These are phyloP conservation scores for Pezicula carpinea DNA, from an alignment of 2,329 filamentous ascomycete genomes.

Conservation along the genomic window DNA sequence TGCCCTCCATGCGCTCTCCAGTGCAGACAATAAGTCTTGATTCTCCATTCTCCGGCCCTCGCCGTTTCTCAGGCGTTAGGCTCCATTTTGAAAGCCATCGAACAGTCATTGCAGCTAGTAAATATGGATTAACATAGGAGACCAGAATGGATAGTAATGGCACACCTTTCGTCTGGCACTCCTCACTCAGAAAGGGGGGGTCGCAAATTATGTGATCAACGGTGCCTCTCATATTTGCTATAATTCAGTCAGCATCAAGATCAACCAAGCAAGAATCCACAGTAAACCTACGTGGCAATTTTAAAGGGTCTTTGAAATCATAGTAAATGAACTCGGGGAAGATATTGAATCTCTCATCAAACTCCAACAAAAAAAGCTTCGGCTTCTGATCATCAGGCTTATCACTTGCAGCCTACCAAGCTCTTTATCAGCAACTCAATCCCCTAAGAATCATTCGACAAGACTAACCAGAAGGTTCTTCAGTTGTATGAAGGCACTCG, in stretches of 20 bases:
- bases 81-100: conserved; percentile 60
- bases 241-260: not conserved
- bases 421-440: conserved; percentile 22
- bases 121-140: not conserved
- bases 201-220: conserved; percentile 71
- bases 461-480: conserved; percentile 70
- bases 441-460: too few relatives aligned
- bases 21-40: conserved; percentile 62
- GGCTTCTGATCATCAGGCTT: conserved; percentile 40
- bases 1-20: conserved; percentile 67
- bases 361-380: conserved; percentile 64
- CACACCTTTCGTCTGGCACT: conserved; percentile 74
- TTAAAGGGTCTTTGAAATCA: conserved; percentile 66
- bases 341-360: conserved; percentile 67
- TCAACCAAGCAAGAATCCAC: not conserved
- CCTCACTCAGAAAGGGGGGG: conserved; percentile 73
- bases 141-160: conserved; percentile 2
- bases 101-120: conserved; percentile 63
- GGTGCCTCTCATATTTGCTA: conserved; percentile 53
- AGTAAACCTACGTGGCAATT: conserved; percentile 48
- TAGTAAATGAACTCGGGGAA: conserved; percentile 73
- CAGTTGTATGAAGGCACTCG: conserved; percentile 72
- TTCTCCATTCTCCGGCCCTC: not conserved
- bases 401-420: conserved; percentile 11
- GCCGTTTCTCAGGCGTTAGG: conserved; percentile 1